Evolutionary conservation across 148 eudicot genomes (phyloP), one percentile per base, ranked within the genome.

Genomic region (Cornus florida): DNA sequence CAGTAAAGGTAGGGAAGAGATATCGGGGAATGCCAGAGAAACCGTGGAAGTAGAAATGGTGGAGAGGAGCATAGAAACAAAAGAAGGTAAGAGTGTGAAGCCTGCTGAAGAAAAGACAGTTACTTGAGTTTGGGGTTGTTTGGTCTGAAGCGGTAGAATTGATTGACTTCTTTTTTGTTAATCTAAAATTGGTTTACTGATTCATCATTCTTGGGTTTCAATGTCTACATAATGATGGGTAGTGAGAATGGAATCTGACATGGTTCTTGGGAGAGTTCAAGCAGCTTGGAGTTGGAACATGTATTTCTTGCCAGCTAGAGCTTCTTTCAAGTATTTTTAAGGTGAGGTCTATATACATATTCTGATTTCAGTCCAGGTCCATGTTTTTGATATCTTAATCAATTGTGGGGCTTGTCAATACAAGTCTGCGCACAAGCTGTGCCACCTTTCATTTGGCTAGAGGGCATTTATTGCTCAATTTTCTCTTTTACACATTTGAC

Each of bases 1-100:
- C 50, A 80, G 65, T 71, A 76, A 74, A 69, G 48, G 65, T 3
- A 41, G 70, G 28, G 73, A 62, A 75, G 75, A 68, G 46, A 74
- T 28, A 43, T 70, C 57, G 2, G 33, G 50, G 66, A 57, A 76
- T 50, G 32, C 70, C 4, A 64, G 19, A 33, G 70, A 70, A 50
- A 46, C 48, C 8, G 64, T 33, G 39, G 85, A 74, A 69, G 74
- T 69, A 23, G 75, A 32, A 35, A 62, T 64, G 60, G 75, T 46
- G 31, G 60, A 60, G 64, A 72, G 33, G 43, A 62, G 69, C 64
- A 56, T 50, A 74, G 79, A 69, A 28, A 72, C 39, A 33, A 67
- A 39, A 77, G 76, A 56, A 60, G 41, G 19, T 5, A 16, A 56
- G 67, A 53, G 56, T 33, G 74, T 65, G 60, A 17, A 59, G 60